A percentile compares a stretch with the other conserved stretches of the same genome.
phyloP scores from a whole-genome alignment of 2,329 filamentous ascomycete species.

The Akanthomyces lecanii region DNA sequence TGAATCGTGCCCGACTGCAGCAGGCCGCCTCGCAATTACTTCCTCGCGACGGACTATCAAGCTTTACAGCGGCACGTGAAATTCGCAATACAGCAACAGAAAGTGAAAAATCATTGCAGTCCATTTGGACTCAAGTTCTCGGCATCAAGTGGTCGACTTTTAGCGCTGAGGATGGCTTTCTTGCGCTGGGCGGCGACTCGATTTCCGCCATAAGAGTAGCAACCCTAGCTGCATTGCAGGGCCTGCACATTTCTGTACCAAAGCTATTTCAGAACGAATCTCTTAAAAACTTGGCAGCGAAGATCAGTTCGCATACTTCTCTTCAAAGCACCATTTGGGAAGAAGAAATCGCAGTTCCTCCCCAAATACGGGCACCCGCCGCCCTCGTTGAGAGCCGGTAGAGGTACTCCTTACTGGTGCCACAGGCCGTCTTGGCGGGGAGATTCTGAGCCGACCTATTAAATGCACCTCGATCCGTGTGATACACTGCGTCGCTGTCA shows the following conservation, averaged over 20 bases:
- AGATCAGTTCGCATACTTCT: not conserved
- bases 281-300: not conserved
- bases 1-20: not conserved
- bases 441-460: not conserved
- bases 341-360: not conserved
- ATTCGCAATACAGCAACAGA: not conserved
- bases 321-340: not conserved
- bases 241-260: not conserved
- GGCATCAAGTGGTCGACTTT: constrained; percentile 15
- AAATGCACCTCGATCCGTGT: not conserved
- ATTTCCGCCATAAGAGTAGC: constrained; percentile 44
- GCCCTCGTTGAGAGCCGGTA: no score
- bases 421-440: not conserved
- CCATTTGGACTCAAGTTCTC: not conserved
- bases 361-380: not conserved
- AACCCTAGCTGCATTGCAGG: not conserved
- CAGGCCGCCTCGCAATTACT: not conserved
- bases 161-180: not conserved
- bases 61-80: not conserved
- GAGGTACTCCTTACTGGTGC: not conserved
- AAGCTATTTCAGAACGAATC: not conserved
- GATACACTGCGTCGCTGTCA: constrained; percentile 7
- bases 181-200: constrained; percentile 33
- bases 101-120: not conserved
- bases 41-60: not conserved